phyloP scores from a whole-genome alignment of 1,284 basidiomycete genomes.

The Puccinia coronata region DNA sequence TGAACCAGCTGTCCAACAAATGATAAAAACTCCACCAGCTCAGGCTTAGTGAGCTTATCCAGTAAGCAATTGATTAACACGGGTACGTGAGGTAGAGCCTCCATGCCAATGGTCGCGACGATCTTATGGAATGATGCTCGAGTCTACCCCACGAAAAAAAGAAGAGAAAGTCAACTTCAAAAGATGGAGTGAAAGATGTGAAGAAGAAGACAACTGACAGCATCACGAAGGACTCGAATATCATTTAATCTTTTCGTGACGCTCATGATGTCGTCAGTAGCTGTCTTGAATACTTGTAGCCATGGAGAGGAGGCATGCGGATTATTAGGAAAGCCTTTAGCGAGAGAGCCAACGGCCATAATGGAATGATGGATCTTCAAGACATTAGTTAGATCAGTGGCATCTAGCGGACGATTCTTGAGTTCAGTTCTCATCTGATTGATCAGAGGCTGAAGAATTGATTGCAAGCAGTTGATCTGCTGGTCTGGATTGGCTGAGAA shows the following conservation, averaged over 20 bases:
- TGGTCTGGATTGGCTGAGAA: conserved; percentile 48
- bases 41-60: conserved; percentile 84
- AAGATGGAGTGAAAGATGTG: no score
- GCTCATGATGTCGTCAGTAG: conserved; percentile 84
- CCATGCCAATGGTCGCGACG: conserved; percentile 81
- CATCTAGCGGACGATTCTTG: conserved; percentile 65
- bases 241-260: conserved; percentile 84
- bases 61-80: conserved; percentile 84
- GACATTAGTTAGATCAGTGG: conserved; percentile 69
- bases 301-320: conserved; percentile 72
- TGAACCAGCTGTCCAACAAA: conserved; percentile 90
- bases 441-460: conserved; percentile 78
- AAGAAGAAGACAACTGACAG: conserved; percentile 65
- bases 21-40: conserved; percentile 91
- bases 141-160: conserved; percentile 17
- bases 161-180: no score
- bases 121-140: conserved; percentile 74
- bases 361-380: conserved; percentile 92
- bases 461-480: conserved; percentile 58
- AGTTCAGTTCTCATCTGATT: conserved; percentile 73
- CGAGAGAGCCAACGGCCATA: conserved; percentile 89
- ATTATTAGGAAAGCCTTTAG: conserved; percentile 86
- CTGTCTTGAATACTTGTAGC: conserved; percentile 78
- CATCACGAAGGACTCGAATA: conserved; percentile 85
- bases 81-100: conserved; percentile 70